phyloP scores from a whole-genome alignment of 805 yeast genomes.

The Alloascoidea hylecoeti region DNA sequence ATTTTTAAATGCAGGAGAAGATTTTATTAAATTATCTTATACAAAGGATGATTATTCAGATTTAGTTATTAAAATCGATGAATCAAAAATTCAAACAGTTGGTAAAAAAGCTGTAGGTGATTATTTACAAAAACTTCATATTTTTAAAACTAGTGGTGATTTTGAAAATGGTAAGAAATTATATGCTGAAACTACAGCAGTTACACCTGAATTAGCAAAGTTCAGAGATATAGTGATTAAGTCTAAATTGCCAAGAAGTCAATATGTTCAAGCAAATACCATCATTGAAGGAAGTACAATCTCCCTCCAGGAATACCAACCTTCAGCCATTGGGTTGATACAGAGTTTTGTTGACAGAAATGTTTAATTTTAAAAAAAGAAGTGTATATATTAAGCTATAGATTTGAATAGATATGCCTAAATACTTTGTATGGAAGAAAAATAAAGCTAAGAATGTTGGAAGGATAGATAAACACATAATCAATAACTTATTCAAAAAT shows the following conservation, averaged over 20 bases:
- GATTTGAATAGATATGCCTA: too few species aligned
- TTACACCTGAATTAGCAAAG: conserved; percentile 43
- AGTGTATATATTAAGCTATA: too few species aligned
- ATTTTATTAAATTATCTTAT: conserved; percentile 39
- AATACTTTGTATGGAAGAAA: too few species aligned
- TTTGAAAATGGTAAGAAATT: conserved; percentile 46
- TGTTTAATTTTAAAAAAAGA: too few species aligned
- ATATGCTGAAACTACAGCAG: conserved; percentile 49
- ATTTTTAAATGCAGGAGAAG: conserved; percentile 47
- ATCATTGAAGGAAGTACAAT: conserved; percentile 21
- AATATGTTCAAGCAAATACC: conserved; percentile 75
- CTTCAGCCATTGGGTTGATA: conserved; percentile 63
- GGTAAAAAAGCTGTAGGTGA: conserved; percentile 68
- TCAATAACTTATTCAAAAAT: too few species aligned
- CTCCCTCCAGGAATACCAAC: conserved; percentile 58
- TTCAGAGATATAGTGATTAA: conserved; percentile 55
- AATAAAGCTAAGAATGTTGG: too few species aligned
- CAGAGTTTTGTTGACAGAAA: conserved; percentile 60
- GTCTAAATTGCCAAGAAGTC: conserved; percentile 74
- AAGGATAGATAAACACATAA: too few species aligned
- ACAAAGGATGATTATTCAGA: conserved; percentile 38
- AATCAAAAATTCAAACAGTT: conserved; percentile 43
- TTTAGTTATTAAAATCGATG: conserved; percentile 43
- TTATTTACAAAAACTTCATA: conserved; percentile 57
- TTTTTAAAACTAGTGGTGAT: conserved; percentile 70